Base-by-base conservation (phyloP, 2,329 filamentous ascomycete species). In the Raffaelea ambrosiae region DNA sequence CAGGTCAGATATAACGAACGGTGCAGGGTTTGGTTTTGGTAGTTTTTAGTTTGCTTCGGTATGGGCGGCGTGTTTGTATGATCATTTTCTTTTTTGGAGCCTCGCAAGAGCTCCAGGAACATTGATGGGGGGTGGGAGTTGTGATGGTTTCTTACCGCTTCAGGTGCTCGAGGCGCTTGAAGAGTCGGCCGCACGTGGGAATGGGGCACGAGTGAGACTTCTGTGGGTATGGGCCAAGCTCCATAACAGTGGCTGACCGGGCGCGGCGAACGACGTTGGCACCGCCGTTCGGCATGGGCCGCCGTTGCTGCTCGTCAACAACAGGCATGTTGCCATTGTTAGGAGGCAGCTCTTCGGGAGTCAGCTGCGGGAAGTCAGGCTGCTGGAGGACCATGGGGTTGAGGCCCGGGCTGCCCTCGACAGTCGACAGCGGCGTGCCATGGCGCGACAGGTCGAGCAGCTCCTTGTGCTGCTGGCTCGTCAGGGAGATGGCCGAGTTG, bases 141-240 rank as follows among this genome's bases (percentile, higher is more conserved):
- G 61, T 60, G 61, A 65, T 61, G 63, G 52, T 53, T 58, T 74
- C 86, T 81, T 88, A 95, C 88, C 91, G 84, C 79, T 98, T 98
- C 63, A 98, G 82, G 72, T 98, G 93, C 73, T 98, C 93, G 73
- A 98, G 81, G 68, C 93, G 84, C 83, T 98, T 98, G 79, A 98
- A 98, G 53, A 96, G 79, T 61, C 93, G 85, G 47, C 93, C 93
- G 65, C 93, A 98, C 48, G 91, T 94, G 23, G 93, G 93, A 61
- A 98, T 98, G n/a, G 93, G 93, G 72, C 93, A 98, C 2, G 91
- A 97, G 69, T 98, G 93, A 38, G 90, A 95, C 69, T 98, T 98
- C 63, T 95, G 88, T 45, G 93, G 89, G 64, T 97, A 97, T 14
- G 94, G 93, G 29, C 88, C 89, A 54, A 96, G 79, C 66, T 98